These are phyloP conservation scores for Acacia pycnantha DNA, from an alignment of 331 rosid genomes.

Conservation along the genomic window DNA sequence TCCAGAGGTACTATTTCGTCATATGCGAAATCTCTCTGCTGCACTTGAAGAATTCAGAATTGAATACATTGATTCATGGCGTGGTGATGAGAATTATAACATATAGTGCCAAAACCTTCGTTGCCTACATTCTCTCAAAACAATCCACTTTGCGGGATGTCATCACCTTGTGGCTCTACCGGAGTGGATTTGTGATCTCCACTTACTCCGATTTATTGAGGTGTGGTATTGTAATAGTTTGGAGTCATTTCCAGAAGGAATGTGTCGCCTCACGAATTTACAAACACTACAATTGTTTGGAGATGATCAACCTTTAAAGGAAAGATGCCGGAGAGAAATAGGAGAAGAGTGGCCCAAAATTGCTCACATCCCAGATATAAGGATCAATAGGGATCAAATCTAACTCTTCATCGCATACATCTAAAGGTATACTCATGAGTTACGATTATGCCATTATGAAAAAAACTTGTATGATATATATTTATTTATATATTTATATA, in stretches of 20 bases:
- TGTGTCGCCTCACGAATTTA: not conserved
- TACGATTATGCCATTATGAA: too few relatives aligned
- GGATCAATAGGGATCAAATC: too few relatives aligned
- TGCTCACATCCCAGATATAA: slow-evolving; percentile 3
- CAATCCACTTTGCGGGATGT: not conserved
- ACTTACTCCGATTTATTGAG: not conserved
- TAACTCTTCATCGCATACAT: not conserved
- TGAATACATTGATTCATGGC: too few relatives aligned
- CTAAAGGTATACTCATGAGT: not conserved
- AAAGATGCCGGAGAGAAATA: not conserved
- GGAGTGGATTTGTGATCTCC: not conserved
- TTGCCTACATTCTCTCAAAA: not conserved
- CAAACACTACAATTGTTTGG: rapidly evolving
- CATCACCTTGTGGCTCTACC: not conserved
- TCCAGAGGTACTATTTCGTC: not conserved
- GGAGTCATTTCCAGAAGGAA: not conserved
- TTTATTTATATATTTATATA: rapidly evolving
- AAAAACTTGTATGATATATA: too few relatives aligned
- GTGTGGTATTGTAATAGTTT: rapidly evolving
- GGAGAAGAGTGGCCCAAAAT: not conserved
- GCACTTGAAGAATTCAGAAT: not conserved
- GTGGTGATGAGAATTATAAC: too few relatives aligned
- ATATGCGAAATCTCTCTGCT: not conserved
- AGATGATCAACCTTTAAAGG: too few relatives aligned
- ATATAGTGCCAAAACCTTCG: too few relatives aligned